Evolutionary conservation across 1,284 basidiomycete species (phyloP).

Genomic region (Melampsora larici-populina): DNA sequence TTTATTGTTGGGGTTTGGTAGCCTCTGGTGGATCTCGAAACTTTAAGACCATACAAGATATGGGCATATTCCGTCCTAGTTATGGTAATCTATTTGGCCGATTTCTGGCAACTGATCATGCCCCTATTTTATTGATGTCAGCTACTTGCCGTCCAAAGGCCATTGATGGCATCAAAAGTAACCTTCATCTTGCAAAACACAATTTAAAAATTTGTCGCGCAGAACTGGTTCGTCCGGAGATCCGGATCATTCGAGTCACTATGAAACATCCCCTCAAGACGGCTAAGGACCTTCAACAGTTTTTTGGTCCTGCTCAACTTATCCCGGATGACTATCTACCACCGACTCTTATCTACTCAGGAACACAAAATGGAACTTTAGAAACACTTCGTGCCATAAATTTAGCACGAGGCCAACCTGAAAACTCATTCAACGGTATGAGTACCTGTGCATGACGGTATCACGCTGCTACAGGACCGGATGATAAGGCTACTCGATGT

Average conservation of each 20-base stretch:
- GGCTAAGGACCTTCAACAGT: not conserved
- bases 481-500: not conserved
- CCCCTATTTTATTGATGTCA: constrained; percentile 7
- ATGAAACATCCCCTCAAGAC: constrained; percentile 6
- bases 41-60: not conserved
- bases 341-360: not conserved
- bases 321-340: too few relatives aligned
- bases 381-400: not conserved
- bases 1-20: not conserved
- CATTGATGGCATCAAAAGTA: constrained; percentile 9
- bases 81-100: constrained; percentile 4
- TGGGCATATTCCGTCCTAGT: not conserved
- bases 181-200: not conserved
- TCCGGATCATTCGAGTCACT: not conserved
- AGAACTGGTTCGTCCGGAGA: constrained; percentile 14
- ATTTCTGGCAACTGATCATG: not conserved
- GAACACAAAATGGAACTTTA: constrained; percentile 4
- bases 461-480: constrained; percentile 4
- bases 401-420: not conserved
- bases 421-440: not conserved
- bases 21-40: not conserved
- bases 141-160: constrained; percentile 14
- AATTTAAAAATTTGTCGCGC: constrained; percentile 6
- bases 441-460: not conserved
- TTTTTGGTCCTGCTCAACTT: not conserved